A percentile compares a stretch with the other conserved stretches of the same genome.
Conservation (phyloP, 2,329 filamentous ascomycete species). For the Pyricularia pennisetigena region DNA sequence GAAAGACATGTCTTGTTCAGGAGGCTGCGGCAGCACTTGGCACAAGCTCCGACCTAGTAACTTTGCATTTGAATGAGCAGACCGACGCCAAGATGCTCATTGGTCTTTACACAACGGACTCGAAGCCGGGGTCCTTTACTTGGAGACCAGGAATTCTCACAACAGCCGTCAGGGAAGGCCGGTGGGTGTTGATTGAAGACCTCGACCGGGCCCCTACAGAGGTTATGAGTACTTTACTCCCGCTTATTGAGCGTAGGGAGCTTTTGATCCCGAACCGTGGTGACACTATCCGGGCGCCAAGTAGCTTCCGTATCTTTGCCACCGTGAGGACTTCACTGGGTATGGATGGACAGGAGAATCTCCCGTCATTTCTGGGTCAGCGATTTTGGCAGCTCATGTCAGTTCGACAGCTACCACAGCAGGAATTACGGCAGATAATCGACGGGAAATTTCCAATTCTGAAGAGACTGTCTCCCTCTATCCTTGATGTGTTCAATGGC, state of each 20-base stretch:
- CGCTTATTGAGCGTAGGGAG: constrained; percentile 86
- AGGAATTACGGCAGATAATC: constrained; percentile 69
- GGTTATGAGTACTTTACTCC: constrained; percentile 84
- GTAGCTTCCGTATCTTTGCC: constrained; percentile 83
- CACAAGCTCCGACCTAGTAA: constrained; percentile 76
- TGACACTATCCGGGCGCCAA: constrained; percentile 72
- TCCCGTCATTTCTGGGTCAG: constrained; percentile 69
- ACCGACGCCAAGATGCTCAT: constrained; percentile 95
- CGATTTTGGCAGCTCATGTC: constrained; percentile 78
- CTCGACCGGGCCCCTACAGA: constrained; percentile 91
- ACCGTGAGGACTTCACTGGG: constrained; percentile 74
- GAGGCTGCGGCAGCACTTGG: constrained; percentile 74
- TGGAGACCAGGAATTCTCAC: constrained; percentile 93
- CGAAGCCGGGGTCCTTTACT: constrained; percentile 77
- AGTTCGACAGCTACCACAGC: constrained; percentile 52
- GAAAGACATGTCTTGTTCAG: constrained; percentile 81
- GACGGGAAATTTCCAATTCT: constrained; percentile 61
- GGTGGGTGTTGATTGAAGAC: constrained; percentile 97
- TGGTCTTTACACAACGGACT: constrained; percentile 85
- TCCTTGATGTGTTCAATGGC: constrained; percentile 48
- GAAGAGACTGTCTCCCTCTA: constrained; percentile 47
- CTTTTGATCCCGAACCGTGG: constrained; percentile 82
- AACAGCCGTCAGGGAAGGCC: constrained; percentile 83
- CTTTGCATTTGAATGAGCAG: constrained; percentile 93
- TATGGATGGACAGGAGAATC: constrained; percentile 53